Percentiles rank a stretch among this genome's conserved stretches.
These are phyloP conservation scores for Fusarium sulawesiense DNA, from an alignment of 2,329 filamentous ascomycete species.

Conservation along the genomic window DNA sequence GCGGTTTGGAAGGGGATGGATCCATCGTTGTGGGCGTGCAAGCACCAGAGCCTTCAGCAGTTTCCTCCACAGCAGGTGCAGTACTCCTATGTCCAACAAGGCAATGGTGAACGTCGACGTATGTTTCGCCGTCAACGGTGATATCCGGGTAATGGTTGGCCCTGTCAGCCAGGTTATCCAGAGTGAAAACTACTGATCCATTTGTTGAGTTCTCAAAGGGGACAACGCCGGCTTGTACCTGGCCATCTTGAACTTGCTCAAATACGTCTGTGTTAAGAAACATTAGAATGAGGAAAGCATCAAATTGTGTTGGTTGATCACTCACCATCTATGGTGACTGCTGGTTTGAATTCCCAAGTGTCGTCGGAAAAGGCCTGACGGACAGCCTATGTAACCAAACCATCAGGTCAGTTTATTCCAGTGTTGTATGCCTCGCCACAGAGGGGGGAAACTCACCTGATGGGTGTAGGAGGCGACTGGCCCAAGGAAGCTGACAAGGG, in stretches of 20 bases:
- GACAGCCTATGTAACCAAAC: conserved; percentile 54
- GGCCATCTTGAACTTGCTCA: conserved; percentile 75
- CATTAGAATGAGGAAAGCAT: conserved; percentile 16
- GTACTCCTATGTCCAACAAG: conserved; percentile 69
- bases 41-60: conserved; percentile 54
- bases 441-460: conserved; percentile 53
- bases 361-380: conserved; percentile 60
- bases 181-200: conserved; percentile 88
- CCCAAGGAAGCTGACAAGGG: conserved; percentile 62
- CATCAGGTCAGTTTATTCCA: conserved; percentile 22
- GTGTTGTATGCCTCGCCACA: conserved; percentile 35
- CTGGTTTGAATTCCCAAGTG: conserved; percentile 62
- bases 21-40: conserved; percentile 62
- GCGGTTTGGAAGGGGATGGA: conserved; percentile 59
- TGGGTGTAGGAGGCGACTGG: conserved; percentile 63
- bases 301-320: conserved; percentile 6
- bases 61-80: conserved; percentile 46
- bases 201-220: conserved; percentile 98
- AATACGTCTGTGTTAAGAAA: conserved; percentile 74
- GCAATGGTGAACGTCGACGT: conserved; percentile 89
- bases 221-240: conserved; percentile 79
- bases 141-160: conserved; percentile 73
- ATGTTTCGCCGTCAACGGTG: conserved; percentile 83
- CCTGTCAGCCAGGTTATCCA: conserved; percentile 88
- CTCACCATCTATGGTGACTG: conserved; percentile 62